Percentiles rank a stretch among this genome's conserved stretches.
phyloP scores from a whole-genome alignment of 2,329 filamentous ascomycete species.

The Bipolaris oryzae region DNA sequence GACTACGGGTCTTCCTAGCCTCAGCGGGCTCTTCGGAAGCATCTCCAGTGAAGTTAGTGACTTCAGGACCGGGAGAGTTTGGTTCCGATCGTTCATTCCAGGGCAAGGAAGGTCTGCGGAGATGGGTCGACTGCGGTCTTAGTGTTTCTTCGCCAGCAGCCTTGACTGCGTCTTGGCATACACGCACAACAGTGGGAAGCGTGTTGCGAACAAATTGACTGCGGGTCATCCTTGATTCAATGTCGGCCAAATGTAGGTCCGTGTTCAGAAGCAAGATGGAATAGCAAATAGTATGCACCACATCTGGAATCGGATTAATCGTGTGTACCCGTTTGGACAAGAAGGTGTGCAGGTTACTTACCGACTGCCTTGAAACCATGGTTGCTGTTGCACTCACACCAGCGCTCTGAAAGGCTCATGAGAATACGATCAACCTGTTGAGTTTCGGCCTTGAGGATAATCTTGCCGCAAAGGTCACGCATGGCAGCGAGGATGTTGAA shows the following conservation, averaged over 20 bases:
- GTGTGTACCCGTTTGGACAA: not conserved
- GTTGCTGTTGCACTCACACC: conserved; percentile 90
- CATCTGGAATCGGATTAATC: conserved; percentile 64
- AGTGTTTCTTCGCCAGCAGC: conserved; percentile 42
- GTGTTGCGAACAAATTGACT: conserved; percentile 97
- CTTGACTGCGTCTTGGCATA: conserved; percentile 70
- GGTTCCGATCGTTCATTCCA: conserved; percentile 47
- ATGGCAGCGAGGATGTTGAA: conserved; percentile 80
- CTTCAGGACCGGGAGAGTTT: conserved; percentile 38
- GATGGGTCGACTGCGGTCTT: conserved; percentile 42
- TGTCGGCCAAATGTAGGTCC: conserved; percentile 92
- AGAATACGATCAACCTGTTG: conserved; percentile 96
- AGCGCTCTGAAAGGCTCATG: conserved; percentile 84
- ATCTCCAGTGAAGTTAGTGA: conserved; percentile 36
- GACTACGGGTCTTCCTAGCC: conserved; percentile 46
- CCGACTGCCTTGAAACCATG: conserved; percentile 91
- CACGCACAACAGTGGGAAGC: conserved; percentile 81
- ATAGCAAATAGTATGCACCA: conserved; percentile 97
- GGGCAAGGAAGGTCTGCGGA: conserved; percentile 43
- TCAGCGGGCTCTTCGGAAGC: conserved; percentile 44
- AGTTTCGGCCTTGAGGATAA: conserved; percentile 87
- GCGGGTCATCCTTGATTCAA: conserved; percentile 94
- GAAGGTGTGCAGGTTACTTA: conserved; percentile 54
- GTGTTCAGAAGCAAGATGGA: conserved; percentile 95
- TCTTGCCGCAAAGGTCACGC: conserved; percentile 77